These are phyloP conservation scores for Canna indica DNA, from an alignment of 176 grass and related monocot genomes.

Conservation along the genomic window DNA sequence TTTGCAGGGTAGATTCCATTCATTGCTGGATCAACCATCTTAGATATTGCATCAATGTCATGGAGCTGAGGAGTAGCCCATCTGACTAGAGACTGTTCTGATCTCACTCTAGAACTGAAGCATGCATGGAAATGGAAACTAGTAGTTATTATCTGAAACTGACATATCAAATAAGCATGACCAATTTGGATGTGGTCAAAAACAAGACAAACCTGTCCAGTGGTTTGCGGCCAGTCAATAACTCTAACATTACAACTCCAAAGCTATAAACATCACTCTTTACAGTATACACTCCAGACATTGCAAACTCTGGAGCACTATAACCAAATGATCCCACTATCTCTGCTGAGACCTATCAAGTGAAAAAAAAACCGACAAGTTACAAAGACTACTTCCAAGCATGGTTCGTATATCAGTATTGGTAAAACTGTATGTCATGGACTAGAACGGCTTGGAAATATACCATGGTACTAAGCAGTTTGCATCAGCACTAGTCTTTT, in stretches of 20 bases:
- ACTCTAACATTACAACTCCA: slow-evolving; percentile 95
- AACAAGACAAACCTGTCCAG: slow-evolving; percentile 61
- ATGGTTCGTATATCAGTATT: neutral
- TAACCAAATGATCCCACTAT: slow-evolving; percentile 94
- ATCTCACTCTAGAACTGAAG: slow-evolving; percentile 78
- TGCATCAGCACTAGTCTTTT: no score
- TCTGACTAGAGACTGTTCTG: slow-evolving; percentile 91
- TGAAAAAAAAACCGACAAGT: neutral
- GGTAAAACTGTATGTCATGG: no score
- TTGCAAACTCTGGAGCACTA: slow-evolving; percentile 92
- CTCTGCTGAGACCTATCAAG: slow-evolving; percentile 59
- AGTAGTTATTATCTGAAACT: neutral
- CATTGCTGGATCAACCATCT: slow-evolving; percentile 91
- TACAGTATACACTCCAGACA: slow-evolving; percentile 91
- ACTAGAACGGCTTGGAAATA: no score
- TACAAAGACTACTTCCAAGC: neutral
- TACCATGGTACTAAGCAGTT: no score
- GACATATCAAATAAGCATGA: neutral
- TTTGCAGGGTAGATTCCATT: slow-evolving; percentile 99
- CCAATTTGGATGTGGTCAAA: slow-evolving; percentile 1
- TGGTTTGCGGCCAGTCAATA: slow-evolving; percentile 87
- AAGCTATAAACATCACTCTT: slow-evolving; percentile 99
- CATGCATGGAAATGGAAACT: neutral
- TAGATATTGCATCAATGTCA: slow-evolving; percentile 89
- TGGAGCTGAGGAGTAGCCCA: slow-evolving; percentile 99